Evolutionary conservation across 169 alveolate species (phyloP).

Genomic region (Cryptosporidium canis): DNA sequence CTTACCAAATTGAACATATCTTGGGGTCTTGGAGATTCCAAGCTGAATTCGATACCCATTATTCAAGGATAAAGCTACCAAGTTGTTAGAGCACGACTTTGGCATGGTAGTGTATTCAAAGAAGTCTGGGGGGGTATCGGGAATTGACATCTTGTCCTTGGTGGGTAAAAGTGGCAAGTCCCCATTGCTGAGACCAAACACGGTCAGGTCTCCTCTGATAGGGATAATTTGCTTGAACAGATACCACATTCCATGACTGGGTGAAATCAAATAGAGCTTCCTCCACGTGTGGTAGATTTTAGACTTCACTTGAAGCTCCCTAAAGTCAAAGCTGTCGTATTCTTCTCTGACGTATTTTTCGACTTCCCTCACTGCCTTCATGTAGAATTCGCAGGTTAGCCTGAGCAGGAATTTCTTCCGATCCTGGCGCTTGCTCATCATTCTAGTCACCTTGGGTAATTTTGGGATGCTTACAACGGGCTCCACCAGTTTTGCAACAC

Average conservation of each 20-base stretch:
- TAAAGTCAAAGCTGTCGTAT: constrained; percentile 17
- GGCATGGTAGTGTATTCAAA: constrained; percentile 61
- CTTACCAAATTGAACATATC: constrained; percentile 37
- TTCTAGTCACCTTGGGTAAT: background rate
- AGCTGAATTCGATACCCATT: constrained; percentile 35
- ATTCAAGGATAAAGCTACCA: constrained; percentile 48
- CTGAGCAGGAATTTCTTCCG: constrained; percentile 11
- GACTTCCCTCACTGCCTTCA: constrained; percentile 7
- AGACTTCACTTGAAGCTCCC: background rate
- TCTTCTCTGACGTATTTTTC: background rate
- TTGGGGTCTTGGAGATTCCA: constrained; percentile 40
- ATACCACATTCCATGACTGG: constrained; percentile 57
- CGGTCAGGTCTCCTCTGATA: constrained; percentile 45
- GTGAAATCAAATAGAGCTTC: constrained; percentile 30
- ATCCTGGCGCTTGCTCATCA: background rate
- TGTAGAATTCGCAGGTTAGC: constrained; percentile 58
- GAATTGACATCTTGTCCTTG: constrained; percentile 16
- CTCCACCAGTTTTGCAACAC: background rate
- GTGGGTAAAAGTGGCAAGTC: constrained; percentile 39
- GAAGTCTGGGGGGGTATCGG: constrained; percentile 54
- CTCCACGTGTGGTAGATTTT: constrained; percentile 32
- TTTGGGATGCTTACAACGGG: background rate
- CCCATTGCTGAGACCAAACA: constrained; percentile 63
- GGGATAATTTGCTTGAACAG: constrained; percentile 32
- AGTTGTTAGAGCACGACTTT: constrained; percentile 42